Percentiles rank a stretch among this genome's conserved stretches.
phyloP scores from a whole-genome alignment of 371 early-diverging fungal species.

The Chytridium lagenaria region DNA sequence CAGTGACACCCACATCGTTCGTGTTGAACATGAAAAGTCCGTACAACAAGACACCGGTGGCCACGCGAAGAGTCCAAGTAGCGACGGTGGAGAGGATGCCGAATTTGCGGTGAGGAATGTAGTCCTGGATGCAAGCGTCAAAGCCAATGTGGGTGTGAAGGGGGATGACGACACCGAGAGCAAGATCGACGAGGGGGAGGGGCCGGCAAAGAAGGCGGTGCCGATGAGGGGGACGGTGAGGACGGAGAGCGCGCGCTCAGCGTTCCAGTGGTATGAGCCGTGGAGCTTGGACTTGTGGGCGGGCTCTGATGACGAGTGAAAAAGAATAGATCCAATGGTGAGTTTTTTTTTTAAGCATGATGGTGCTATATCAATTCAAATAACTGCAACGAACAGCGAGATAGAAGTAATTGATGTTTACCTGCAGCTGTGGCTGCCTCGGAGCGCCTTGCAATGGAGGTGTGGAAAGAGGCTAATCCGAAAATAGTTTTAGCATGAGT shows the following conservation, averaged over 20 bases:
- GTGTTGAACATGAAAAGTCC: constrained; percentile 95
- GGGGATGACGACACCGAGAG: constrained; percentile 87
- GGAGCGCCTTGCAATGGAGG: not conserved
- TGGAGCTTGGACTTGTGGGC: constrained; percentile 49
- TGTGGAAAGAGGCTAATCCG: not conserved
- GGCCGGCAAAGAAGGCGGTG: constrained; percentile 76
- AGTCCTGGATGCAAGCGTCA: constrained; percentile 71
- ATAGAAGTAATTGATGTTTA: not conserved
- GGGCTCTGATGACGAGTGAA: constrained; percentile 1
- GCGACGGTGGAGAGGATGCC: constrained; percentile 64
- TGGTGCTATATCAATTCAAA: too few relatives aligned
- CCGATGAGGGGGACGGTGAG: constrained; percentile 80
- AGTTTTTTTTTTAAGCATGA: too few relatives aligned
- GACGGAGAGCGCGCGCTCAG: constrained; percentile 81
- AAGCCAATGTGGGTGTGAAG: constrained; percentile 89
- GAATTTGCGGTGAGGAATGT: constrained; percentile 76
- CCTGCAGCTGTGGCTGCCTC: not conserved
- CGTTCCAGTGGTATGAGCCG: constrained; percentile 91
- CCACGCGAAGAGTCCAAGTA: constrained; percentile 66
- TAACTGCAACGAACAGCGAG: too few relatives aligned
- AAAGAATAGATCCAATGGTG: too few relatives aligned
- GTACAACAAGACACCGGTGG: constrained; percentile 75
- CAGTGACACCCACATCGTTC: constrained; percentile 92
- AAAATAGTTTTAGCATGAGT: not conserved
- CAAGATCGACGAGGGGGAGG: constrained; percentile 87